Evolutionary conservation across 2,329 filamentous ascomycete species (phyloP).

Genomic region (Sordariomycetes sp.): DNA sequence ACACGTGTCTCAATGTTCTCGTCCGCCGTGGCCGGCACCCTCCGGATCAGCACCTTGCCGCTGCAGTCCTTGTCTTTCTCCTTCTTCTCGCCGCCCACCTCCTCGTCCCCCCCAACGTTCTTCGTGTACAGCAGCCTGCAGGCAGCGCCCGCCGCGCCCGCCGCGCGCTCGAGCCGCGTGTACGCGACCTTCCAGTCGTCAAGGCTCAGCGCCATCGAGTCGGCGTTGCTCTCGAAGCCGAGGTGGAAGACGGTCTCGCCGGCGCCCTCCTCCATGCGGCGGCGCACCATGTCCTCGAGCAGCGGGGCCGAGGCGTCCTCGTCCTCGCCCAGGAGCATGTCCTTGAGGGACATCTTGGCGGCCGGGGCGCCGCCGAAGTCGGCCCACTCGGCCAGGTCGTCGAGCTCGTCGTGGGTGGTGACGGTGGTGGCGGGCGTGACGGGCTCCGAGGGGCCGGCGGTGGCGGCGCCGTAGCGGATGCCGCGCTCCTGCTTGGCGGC

Average conservation of each 20-base stretch:
- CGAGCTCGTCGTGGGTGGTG: slow-evolving; percentile 58
- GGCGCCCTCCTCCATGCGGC: slow-evolving; percentile 69
- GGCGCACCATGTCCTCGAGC: slow-evolving; percentile 54
- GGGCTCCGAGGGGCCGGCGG: slow-evolving; percentile 15
- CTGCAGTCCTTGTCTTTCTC: slow-evolving; percentile 64
- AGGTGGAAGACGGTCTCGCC: slow-evolving; percentile 89
- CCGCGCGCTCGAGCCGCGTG: slow-evolving; percentile 52
- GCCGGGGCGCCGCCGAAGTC: slow-evolving; percentile 47
- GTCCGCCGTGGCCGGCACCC: slow-evolving; percentile 62
- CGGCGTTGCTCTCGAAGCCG: slow-evolving; percentile 81
- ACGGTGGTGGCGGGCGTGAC: slow-evolving; percentile 14
- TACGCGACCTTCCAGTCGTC: slow-evolving; percentile 68
- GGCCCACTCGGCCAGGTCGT: slow-evolving; percentile 75
- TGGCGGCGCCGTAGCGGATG: slow-evolving; percentile 37
- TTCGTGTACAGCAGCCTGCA: slow-evolving; percentile 80
- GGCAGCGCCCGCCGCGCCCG: slow-evolving; percentile 57
- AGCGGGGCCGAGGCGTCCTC: slow-evolving; percentile 51
- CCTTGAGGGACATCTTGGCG: slow-evolving; percentile 58
- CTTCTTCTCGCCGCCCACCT: slow-evolving; percentile 63
- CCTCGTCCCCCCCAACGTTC: slow-evolving; percentile 70
- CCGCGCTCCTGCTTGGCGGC: slow-evolving; percentile 82
- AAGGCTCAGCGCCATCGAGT: slow-evolving; percentile 66
- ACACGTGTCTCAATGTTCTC: slow-evolving; percentile 92
- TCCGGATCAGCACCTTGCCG: slow-evolving; percentile 80
- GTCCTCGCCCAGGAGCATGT: slow-evolving; percentile 59